phyloP scores from a whole-genome alignment of 2,329 filamentous ascomycete species.

The Colletotrichum sansevieriae region DNA sequence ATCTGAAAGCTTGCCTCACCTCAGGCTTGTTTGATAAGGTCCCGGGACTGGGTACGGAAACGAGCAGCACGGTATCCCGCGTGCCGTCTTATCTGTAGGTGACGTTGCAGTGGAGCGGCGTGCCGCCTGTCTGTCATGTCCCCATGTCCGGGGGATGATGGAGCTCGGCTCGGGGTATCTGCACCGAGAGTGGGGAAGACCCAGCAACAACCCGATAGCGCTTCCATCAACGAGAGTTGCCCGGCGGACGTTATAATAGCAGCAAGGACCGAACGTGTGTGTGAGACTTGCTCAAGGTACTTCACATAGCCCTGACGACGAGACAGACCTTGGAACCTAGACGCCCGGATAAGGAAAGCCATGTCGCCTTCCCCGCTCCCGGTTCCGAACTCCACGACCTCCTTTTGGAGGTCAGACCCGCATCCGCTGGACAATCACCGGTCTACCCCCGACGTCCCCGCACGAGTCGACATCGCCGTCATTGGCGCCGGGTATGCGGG shows the following conservation, averaged over 20 bases:
- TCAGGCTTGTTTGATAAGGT: conserved; percentile 11
- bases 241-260: conserved; percentile 9
- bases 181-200: conserved; percentile 2
- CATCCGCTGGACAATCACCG: conserved; percentile 42
- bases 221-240: not conserved
- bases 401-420: conserved; percentile 43
- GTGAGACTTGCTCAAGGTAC: too few species aligned
- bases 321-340: not conserved
- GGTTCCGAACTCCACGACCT: conserved; percentile 39
- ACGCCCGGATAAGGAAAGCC: conserved; percentile 1
- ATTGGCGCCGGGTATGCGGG: conserved; percentile 43
- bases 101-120: conserved; percentile 14
- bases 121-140: not conserved
- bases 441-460: conserved; percentile 39
- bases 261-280: not conserved
- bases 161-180: not conserved
- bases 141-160: conserved; percentile 1
- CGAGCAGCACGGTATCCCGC: conserved; percentile 2
- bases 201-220: conserved; percentile 13
- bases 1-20: not conserved
- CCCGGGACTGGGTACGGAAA: conserved; percentile 8
- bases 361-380: conserved; percentile 36
- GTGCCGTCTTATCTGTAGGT: conserved; percentile 8
- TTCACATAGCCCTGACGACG: too few species aligned
- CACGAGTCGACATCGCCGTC: conserved; percentile 36